A percentile compares a stretch with the other conserved stretches of the same genome.
Conservation (phyloP, 768 basidiomycete genomes). For the Galerina marginata region DNA sequence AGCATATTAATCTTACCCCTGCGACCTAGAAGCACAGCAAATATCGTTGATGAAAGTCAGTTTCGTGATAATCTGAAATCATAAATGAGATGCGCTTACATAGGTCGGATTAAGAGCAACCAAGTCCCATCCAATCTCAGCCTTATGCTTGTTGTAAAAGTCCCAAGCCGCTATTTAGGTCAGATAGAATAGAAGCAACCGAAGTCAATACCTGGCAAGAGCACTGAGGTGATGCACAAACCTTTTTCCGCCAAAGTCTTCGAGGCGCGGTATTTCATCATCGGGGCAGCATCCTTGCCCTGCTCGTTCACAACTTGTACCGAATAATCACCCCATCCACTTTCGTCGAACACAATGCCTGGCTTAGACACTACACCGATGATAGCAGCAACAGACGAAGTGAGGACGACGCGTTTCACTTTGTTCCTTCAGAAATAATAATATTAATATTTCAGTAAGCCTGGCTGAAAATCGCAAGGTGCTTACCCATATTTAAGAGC, state of each 20-base stretch:
- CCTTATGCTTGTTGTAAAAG: conserved; percentile 42
- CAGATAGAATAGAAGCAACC: background rate
- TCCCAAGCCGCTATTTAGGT: conserved; percentile 45
- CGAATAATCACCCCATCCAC: conserved; percentile 63
- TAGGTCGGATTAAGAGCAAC: conserved; percentile 55
- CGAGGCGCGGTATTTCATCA: conserved; percentile 57
- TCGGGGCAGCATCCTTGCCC: conserved; percentile 46
- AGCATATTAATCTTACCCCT: conserved; percentile 28
- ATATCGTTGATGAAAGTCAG: too few species aligned
- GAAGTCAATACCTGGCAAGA: background rate
- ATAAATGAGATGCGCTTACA: conserved; percentile 1
- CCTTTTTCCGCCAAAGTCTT: conserved; percentile 67
- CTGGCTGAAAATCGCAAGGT: background rate
- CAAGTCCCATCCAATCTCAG: conserved; percentile 55
- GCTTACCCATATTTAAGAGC: conserved; percentile 33
- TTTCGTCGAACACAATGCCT: conserved; percentile 44
- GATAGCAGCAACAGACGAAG: conserved; percentile 60
- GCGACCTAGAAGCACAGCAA: conserved; percentile 26
- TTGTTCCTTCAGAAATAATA: conserved; percentile 1
- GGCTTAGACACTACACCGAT: conserved; percentile 29
- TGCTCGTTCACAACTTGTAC: conserved; percentile 52
- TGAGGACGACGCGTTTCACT: conserved; percentile 68
- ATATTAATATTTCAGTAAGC: too few species aligned
- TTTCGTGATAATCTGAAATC: background rate
- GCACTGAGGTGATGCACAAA: conserved; percentile 17